Conservation (phyloP, 176 grass and related monocot species). For the Eleusine coracana region DNA sequence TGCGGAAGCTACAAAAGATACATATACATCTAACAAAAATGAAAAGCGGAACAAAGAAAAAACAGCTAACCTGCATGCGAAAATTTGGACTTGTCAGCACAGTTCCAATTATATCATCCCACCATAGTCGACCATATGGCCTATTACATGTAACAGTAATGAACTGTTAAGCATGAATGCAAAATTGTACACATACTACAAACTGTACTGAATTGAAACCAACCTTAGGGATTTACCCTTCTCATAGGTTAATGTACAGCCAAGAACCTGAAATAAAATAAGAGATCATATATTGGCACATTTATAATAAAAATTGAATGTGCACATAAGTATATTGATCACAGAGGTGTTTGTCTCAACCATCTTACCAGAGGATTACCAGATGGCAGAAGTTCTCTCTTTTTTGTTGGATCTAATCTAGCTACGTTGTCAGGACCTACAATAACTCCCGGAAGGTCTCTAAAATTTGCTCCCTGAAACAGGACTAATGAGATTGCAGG, state of each 20-base stretch:
- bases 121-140: constrained; percentile 82
- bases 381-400: constrained; percentile 76
- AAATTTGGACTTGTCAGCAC: constrained; percentile 74
- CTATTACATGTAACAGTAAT: constrained; percentile 45
- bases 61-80: constrained; percentile 60
- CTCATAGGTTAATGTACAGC: constrained; percentile 63
- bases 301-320: constrained; percentile 26
- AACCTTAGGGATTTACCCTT: constrained; percentile 85
- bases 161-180: constrained; percentile 28
- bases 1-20: too few relatives aligned
- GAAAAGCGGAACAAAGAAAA: constrained; percentile 10
- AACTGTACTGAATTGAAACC: constrained; percentile 23
- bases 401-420: constrained; percentile 79
- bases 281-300: constrained; percentile 15
- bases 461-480: constrained; percentile 98
- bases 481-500: constrained; percentile 28
- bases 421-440: constrained; percentile 78
- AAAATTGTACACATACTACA: neutral
- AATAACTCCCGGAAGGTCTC: constrained; percentile 80
- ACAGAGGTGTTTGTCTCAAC: neutral
- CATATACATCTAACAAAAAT: too few relatives aligned
- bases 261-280: constrained; percentile 69
- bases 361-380: constrained; percentile 73
- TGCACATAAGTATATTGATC: constrained; percentile 11
- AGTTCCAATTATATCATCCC: constrained; percentile 92